These are phyloP conservation scores for Fulvia fulva DNA, from an alignment of 2,329 filamentous ascomycete species.

Conservation along the genomic window DNA sequence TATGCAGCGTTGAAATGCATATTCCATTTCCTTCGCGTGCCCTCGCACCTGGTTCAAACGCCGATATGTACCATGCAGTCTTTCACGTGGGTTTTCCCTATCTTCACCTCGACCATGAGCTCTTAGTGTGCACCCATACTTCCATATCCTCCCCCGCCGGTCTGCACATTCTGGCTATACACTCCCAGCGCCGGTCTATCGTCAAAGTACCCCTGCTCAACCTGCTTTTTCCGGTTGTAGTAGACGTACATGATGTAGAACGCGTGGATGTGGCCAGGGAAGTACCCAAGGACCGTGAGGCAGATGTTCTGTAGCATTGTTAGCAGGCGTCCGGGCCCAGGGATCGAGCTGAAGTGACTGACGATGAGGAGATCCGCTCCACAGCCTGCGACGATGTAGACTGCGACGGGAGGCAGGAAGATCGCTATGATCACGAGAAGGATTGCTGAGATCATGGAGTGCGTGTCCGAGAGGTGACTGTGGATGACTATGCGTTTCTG, in stretches of 20 bases:
- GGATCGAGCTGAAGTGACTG: constrained; percentile 45
- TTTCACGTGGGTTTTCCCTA: background rate
- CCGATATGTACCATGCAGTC: background rate
- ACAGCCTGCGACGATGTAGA: constrained; percentile 48
- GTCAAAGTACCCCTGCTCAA: constrained; percentile 53
- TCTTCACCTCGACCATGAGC: background rate
- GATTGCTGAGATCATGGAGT: constrained; percentile 31
- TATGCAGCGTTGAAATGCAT: too few relatives aligned
- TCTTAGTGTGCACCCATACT: constrained; percentile 20
- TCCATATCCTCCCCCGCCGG: constrained; percentile 49
- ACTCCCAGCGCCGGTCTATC: constrained; percentile 61
- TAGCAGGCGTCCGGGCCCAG: constrained; percentile 44
- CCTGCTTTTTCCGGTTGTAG: constrained; percentile 67
- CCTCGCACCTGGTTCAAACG: too few relatives aligned
- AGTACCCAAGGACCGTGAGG: constrained; percentile 52
- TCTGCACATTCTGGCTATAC: constrained; percentile 69
- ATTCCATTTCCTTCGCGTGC: too few relatives aligned
- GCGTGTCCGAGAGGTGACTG: background rate
- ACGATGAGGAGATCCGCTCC: constrained; percentile 48
- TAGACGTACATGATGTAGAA: constrained; percentile 83
- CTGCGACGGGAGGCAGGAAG: constrained; percentile 48
- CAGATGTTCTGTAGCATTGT: constrained; percentile 42
- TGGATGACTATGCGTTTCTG: too few relatives aligned
- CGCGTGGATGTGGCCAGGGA: constrained; percentile 68
- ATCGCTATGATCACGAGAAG: constrained; percentile 45